Percentiles rank a stretch among this genome's conserved stretches.
Conservation (phyloP, 805 yeast genomes). For the Candida golubevii region DNA sequence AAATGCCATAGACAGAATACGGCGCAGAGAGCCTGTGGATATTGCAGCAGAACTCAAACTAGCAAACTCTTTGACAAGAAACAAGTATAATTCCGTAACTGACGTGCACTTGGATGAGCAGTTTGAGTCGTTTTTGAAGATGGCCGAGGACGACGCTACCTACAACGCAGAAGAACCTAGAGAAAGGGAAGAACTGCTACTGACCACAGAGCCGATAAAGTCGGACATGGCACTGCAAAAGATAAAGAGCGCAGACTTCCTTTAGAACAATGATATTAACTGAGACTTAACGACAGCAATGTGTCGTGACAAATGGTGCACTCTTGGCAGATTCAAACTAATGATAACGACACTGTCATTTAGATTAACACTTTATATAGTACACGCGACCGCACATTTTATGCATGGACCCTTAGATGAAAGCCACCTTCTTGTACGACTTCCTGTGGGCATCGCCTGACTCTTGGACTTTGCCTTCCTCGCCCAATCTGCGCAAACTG, state of each 20-base stretch:
- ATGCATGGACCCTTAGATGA: slow-evolving; percentile 1
- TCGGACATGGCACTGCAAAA: not conserved
- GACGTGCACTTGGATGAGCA: slow-evolving; percentile 39
- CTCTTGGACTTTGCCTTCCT: slow-evolving; percentile 65
- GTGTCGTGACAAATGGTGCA: no score
- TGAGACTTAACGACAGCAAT: no score
- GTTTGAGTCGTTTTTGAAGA: slow-evolving; percentile 31
- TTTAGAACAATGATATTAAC: not conserved
- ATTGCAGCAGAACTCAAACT: slow-evolving; percentile 37
- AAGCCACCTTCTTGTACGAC: slow-evolving; percentile 38
- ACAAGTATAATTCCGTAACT: slow-evolving; percentile 27
- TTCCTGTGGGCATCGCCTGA: slow-evolving; percentile 72
- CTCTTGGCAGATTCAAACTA: no score
- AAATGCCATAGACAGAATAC: slow-evolving; percentile 28
- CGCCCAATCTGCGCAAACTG: slow-evolving; percentile 60
- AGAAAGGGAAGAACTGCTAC: not conserved
- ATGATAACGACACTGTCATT: no score
- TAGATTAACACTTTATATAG: no score
- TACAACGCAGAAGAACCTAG: not conserved
- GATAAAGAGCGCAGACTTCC: slow-evolving; percentile 6
- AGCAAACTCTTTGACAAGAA: slow-evolving; percentile 41
- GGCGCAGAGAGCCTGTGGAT: slow-evolving; percentile 37
- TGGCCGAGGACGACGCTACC: slow-evolving; percentile 24
- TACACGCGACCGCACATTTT: no score
- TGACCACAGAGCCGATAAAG: not conserved